Conservation (phyloP, 1,139 yeast species). For the Candida sp. region DNA sequence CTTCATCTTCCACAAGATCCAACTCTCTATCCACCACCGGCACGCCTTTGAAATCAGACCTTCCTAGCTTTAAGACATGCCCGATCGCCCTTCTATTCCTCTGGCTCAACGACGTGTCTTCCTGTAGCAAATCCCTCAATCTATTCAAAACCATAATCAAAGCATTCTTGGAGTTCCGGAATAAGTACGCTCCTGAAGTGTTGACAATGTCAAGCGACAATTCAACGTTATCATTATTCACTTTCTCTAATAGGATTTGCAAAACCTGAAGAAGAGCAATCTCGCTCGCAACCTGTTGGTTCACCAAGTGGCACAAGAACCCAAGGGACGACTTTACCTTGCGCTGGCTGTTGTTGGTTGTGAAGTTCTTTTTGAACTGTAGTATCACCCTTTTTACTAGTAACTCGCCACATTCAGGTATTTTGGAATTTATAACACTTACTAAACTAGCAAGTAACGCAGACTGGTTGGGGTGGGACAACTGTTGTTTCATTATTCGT, state of each 20-base stretch:
- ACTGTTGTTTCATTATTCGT: constrained; percentile 60
- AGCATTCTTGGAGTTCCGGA: constrained; percentile 26
- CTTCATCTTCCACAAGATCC: constrained; percentile 71
- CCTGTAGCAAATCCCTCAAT: constrained; percentile 63
- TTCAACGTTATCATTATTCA: constrained; percentile 48
- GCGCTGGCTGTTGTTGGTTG: constrained; percentile 44
- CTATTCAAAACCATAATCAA: constrained; percentile 61
- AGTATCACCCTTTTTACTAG: constrained; percentile 57
- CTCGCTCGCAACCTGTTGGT: constrained; percentile 69
- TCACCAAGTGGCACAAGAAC: constrained; percentile 67
- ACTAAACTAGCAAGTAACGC: constrained; percentile 62
- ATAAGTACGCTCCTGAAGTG: constrained; percentile 27
- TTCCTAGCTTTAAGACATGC: constrained; percentile 53
- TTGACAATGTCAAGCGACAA: constrained; percentile 29
- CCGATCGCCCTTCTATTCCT: constrained; percentile 56
- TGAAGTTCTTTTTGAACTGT: constrained; percentile 61
- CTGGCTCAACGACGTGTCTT: constrained; percentile 44
- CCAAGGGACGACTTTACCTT: constrained; percentile 44
- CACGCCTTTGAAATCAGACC: constrained; percentile 47
- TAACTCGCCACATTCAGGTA: constrained; percentile 73
- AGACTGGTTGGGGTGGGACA: constrained; percentile 40
- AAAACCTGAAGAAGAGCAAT: constrained; percentile 66
- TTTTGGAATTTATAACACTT: constrained; percentile 64
- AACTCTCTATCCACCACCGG: constrained; percentile 47
- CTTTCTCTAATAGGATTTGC: constrained; percentile 56